Conservation (phyloP, 495 filamentous ascomycete genomes). For the Chaetomium tenue region DNA sequence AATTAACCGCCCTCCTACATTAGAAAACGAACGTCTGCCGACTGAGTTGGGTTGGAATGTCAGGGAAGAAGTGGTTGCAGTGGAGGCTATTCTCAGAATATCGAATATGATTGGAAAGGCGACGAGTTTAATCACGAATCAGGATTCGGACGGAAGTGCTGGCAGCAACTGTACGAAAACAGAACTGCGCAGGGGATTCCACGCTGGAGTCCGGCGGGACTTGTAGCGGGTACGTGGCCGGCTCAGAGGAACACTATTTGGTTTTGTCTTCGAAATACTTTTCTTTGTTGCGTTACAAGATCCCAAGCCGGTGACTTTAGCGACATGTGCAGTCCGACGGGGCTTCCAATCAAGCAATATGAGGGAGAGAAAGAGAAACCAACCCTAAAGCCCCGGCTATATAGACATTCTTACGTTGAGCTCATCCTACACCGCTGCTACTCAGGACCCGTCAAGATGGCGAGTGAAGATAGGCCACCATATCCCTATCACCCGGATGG, state of each 20-base stretch:
- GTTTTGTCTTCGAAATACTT: too few species aligned
- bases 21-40: constrained; percentile 8
- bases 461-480: background rate
- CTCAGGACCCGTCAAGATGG: background rate
- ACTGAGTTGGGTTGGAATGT: constrained; percentile 1
- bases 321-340: too few species aligned
- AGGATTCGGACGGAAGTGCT: background rate
- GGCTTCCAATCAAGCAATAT: too few species aligned
- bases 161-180: background rate
- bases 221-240: background rate
- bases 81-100: constrained; percentile 1
- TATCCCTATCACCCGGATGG: background rate
- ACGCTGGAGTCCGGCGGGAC: background rate
- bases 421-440: too few species aligned
- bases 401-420: too few species aligned
- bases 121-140: background rate
- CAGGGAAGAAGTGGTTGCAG: background rate
- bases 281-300: too few species aligned
- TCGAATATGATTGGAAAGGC: constrained; percentile 10
- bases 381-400: too few species aligned
- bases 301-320: too few species aligned
- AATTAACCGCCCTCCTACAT: background rate
- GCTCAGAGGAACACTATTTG: too few species aligned
- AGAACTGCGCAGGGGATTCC: constrained; percentile 2
- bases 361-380: too few species aligned